Evolutionary conservation across 495 filamentous ascomycete genomes (phyloP), one percentile per base, ranked within the genome.

Genomic region (Thozetella sp.): DNA sequence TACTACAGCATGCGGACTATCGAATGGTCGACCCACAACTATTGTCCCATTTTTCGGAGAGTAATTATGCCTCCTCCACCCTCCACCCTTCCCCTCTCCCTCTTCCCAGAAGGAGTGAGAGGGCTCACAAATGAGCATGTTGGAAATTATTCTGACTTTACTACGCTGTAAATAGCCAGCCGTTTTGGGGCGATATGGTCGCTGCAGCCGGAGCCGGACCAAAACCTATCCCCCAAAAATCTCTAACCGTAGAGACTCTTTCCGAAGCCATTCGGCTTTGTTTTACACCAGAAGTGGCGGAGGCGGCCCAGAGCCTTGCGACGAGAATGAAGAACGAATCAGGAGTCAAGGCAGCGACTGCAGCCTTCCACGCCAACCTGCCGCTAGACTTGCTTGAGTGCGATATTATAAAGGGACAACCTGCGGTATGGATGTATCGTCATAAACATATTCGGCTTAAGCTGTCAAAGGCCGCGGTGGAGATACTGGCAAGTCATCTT

Each of bases 11-110:
- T 83, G 83, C 15, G 88, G 90, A 2, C 81, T 93, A 24, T 72
- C 83, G 3, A 70, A 78, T 1, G 88, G 85, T 1, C 79, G 82
- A 27, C 89, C 90, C 10, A 91, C 90, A 0, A 77, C 88, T 2
- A 76, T 93, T 25, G 82, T 93, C 4, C 90, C 90, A 1, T 93
- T 93, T 72, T 92, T 93, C 60, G 89, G 90, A n/a, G 90, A 92
- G 30, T 37, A 37, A 37, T 6, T 37, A 17, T 9, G 9, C n/a
- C n/a, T n/a, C n/a, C n/a, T n/a, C n/a, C n/a, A 37, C 30, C 30
- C 6, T 37, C 17, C 6, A 6, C 17, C 30, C 30, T 17, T 6
- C 17, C 30, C 30, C 30, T 17, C 9, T 6, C 6, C 9, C 6
- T 6, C 30, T 37, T 17, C 30, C 30, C 17, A 9, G 30, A n/a